phyloP scores from a whole-genome alignment of 1,284 basidiomycete genomes.

The Pseudozyma flocculosa region DNA sequence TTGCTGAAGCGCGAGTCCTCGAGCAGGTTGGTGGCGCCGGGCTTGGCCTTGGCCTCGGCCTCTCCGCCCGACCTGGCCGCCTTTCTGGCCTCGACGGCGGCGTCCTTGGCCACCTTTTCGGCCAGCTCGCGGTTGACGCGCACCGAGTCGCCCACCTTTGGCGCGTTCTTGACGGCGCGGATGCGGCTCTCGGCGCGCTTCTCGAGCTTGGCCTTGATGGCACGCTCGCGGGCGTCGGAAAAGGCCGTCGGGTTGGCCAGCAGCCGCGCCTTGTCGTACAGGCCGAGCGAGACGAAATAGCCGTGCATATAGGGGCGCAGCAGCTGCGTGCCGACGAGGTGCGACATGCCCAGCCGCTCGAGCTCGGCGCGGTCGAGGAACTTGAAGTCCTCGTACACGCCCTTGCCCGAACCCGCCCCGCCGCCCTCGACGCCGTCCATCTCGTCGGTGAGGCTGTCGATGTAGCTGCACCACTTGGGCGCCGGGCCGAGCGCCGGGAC shows the following conservation, averaged over 20 bases:
- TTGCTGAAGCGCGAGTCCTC: constrained; percentile 85
- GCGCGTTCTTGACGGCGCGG: constrained; percentile 60
- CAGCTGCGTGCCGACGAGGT: constrained; percentile 87
- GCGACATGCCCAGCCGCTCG: constrained; percentile 71
- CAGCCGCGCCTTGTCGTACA: constrained; percentile 92
- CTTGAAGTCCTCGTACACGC: constrained; percentile 91
- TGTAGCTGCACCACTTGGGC: constrained; percentile 93
- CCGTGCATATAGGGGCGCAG: constrained; percentile 99
- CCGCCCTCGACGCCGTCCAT: constrained; percentile 81
- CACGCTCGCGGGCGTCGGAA: constrained; percentile 84
- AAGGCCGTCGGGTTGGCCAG: constrained; percentile 96
- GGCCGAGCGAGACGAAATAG: constrained; percentile 91
- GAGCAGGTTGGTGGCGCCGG: constrained; percentile 67
- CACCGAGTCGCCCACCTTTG: constrained; percentile 56
- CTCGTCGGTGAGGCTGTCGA: constrained; percentile 82
- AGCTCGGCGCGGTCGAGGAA: constrained; percentile 89
- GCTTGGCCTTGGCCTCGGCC: constrained; percentile 29
- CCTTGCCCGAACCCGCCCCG: constrained; percentile 54
- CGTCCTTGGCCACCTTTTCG: constrained; percentile 75
- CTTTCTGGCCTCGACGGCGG: constrained; percentile 66
- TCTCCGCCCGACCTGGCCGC: constrained; percentile 14
- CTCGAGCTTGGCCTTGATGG: constrained; percentile 84
- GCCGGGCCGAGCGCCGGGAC: constrained; percentile 95
- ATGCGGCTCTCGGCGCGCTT: constrained; percentile 91
- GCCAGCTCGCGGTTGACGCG: constrained; percentile 93